phyloP scores from a whole-genome alignment of 305 asterid genomes.

The Ilex paraguariensis region DNA sequence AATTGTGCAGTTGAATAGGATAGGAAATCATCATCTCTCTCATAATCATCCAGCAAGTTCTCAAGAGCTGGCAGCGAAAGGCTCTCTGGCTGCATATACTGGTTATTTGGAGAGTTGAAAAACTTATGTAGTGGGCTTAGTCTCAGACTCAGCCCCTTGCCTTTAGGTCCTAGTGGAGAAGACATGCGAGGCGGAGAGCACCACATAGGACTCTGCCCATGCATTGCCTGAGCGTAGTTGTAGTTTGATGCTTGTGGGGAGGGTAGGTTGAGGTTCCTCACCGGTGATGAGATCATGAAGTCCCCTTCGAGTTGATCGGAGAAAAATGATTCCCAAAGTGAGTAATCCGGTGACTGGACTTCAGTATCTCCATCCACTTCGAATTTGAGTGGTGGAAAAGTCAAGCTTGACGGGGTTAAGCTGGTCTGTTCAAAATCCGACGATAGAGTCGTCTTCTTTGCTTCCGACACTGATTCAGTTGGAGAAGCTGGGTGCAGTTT shows the following conservation, averaged over 20 bases:
- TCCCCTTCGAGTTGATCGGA: slow-evolving; percentile 60
- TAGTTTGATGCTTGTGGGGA: slow-evolving; percentile 25
- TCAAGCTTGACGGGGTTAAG: slow-evolving; percentile 24
- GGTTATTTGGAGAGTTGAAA: neutral
- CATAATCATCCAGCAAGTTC: slow-evolving; percentile 2
- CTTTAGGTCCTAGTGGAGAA: neutral
- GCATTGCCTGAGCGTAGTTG: neutral
- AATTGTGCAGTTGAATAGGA: neutral
- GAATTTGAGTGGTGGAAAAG: slow-evolving; percentile 37
- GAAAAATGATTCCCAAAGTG: slow-evolving; percentile 71
- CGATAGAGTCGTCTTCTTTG: slow-evolving; percentile 20
- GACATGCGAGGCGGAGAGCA: slow-evolving; percentile 1
- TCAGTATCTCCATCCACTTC: slow-evolving; percentile 34
- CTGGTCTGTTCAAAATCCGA: slow-evolving; percentile 24
- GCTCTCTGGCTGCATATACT: neutral
- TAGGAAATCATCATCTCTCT: neutral
- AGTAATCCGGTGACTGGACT: slow-evolving; percentile 61
- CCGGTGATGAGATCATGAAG: slow-evolving; percentile 75
- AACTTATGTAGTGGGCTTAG: neutral
- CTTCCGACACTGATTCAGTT: slow-evolving; percentile 12
- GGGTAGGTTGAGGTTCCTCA: slow-evolving; percentile 35
- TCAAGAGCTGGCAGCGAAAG: slow-evolving; percentile 1
- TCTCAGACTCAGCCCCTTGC: neutral
- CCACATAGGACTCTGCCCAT: neutral
- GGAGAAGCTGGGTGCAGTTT: slow-evolving; percentile 28